phyloP scores from a whole-genome alignment of 2,329 filamentous ascomycete genomes.

The Fusarium tjaetaba region DNA sequence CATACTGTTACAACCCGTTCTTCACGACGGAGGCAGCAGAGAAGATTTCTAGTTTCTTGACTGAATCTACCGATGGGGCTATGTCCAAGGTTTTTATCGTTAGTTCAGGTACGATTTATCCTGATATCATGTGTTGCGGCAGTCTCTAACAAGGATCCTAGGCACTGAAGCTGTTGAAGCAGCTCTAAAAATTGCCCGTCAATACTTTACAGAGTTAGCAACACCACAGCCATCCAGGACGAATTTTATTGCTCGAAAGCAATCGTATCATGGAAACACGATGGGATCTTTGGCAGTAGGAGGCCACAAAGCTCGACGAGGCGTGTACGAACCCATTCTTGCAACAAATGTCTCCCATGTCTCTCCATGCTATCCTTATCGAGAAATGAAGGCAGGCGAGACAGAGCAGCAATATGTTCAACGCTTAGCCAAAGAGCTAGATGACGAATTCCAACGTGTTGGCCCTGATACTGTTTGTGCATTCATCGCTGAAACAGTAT shows the following conservation, averaged over 20 bases:
- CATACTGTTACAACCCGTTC: constrained; percentile 31
- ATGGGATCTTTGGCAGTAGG: constrained; percentile 21
- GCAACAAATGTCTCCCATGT: constrained; percentile 42
- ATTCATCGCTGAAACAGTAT: constrained; percentile 35
- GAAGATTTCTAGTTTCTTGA: constrained; percentile 19
- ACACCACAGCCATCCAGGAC: constrained; percentile 21
- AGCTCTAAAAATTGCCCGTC: constrained; percentile 33
- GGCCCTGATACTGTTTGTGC: constrained; percentile 32
- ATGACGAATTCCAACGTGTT: constrained; percentile 28
- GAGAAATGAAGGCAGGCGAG: constrained; percentile 42
- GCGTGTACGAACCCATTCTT: constrained; percentile 41
- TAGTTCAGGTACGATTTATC: constrained; percentile 12
- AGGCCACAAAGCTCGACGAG: constrained; percentile 34
- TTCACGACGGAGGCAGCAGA: constrained; percentile 26
- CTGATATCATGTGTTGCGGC: fast-evolving
- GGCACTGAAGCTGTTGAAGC: constrained; percentile 37
- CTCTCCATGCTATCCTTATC: constrained; percentile 42
- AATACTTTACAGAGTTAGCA: constrained; percentile 34
- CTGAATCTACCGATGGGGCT: constrained; percentile 8
- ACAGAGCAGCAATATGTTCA: constrained; percentile 29
- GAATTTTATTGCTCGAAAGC: constrained; percentile 26
- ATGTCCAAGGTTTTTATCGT: constrained; percentile 31
- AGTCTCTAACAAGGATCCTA: background rate
- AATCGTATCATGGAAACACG: constrained; percentile 36
- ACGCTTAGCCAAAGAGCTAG: constrained; percentile 26